Evolutionary conservation across 805 yeast species (phyloP).

Genomic region (Myxozyma neotropica): DNA sequence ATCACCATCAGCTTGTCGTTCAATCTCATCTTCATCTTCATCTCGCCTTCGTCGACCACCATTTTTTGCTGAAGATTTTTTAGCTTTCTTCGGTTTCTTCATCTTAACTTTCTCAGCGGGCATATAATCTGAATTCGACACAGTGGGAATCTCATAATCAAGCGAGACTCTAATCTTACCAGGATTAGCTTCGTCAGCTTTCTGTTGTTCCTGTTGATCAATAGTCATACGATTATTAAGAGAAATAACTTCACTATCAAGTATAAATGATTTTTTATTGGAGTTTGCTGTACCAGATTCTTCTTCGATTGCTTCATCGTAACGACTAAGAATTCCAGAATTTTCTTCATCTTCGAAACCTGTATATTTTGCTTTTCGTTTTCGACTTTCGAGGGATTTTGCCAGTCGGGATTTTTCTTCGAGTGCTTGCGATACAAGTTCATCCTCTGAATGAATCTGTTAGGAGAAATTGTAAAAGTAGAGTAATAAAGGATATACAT

Average conservation of each 20-base stretch:
- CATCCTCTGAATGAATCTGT: conserved; percentile 38
- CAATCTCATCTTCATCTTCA: conserved; percentile 40
- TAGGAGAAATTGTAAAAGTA: conserved; percentile 24
- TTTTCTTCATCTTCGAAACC: conserved; percentile 38
- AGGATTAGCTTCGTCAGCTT: conserved; percentile 3
- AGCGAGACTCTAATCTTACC: conserved; percentile 36
- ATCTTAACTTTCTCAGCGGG: conserved; percentile 42
- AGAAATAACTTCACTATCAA: conserved; percentile 28
- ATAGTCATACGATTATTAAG: background rate
- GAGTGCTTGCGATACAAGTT: conserved; percentile 49
- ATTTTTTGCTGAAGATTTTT: conserved; percentile 44
- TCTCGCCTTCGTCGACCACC: conserved; percentile 43
- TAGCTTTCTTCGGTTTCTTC: conserved; percentile 50
- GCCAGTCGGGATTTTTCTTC: conserved; percentile 43
- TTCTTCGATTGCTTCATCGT: conserved; percentile 37
- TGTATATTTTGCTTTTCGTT: conserved; percentile 26
- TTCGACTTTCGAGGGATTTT: conserved; percentile 33
- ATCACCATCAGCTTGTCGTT: background rate
- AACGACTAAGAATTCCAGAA: conserved; percentile 27
- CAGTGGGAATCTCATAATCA: conserved; percentile 32
- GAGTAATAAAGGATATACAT: conserved; percentile 41
- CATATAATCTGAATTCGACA: conserved; percentile 40
- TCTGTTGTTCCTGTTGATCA: background rate
- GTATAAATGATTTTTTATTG: conserved; percentile 22
- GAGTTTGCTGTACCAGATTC: conserved; percentile 34